Evolutionary conservation across 768 basidiomycete genomes (phyloP), one percentile per base, ranked within the genome.

Genomic region (Chalciporus pseudorubinellus): DNA sequence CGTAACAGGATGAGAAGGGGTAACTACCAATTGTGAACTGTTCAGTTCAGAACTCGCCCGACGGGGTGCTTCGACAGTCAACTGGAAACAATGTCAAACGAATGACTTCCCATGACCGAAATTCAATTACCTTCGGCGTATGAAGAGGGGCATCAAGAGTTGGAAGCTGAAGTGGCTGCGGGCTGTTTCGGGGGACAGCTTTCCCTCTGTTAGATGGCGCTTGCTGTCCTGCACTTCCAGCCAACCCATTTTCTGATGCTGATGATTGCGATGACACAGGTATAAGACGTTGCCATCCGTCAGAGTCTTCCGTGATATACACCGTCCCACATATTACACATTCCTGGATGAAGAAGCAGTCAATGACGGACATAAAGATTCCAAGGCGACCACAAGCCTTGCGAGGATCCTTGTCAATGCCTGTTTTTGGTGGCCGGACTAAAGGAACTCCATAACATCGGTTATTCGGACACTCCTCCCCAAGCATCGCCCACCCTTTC

Each of bases 401-500:
- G 53, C 78, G 74, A 18, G 82, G 82, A 69, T 87, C 80, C 58
- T 80, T 81, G 53, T 75, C 79, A 16, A 76, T 76, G 6, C 80
- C 79, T 14, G 73, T 57, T 64, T 80, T 87, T 18, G 89, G 88
- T 34, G 86, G 86, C 44, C 90, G 75, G 52, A 93, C 85, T 13
- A 94, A 80, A n/a, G 92, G 92, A 6, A 92, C 74, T 12, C 90
- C 90, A 67, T 82, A 85, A 62, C 92, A 94, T 20, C 70, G 65
- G 4, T 64, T 57, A 59, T 81, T 86, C 0, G 82, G 81, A 62
- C 92, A 94, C 70, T 92, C 89, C 33, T 93, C 89, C 20, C 78
- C 89, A n/a, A 94, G 75, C 87, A 94, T 89, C 0, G 92, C 83
- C 89, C 89, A 94, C 36, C 88, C 92, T 60, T 82, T 83, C 41